Conservation (phyloP, 2,329 filamentous ascomycete species). For the Scedosporium aurantiacum region DNA sequence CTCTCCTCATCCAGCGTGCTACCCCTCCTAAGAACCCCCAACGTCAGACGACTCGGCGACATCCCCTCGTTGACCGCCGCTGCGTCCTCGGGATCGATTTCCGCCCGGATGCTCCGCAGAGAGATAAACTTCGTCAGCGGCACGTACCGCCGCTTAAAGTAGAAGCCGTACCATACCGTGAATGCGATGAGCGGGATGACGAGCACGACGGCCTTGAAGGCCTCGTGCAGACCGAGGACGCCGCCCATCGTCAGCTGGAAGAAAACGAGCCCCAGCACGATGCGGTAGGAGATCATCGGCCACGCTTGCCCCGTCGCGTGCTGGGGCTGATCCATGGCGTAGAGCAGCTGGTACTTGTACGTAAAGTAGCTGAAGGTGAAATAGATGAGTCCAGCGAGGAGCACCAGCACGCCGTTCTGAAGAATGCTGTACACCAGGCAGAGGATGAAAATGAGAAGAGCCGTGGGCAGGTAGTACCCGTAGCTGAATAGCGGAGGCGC, state of each 20-base stretch:
- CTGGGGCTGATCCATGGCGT: constrained; percentile 95
- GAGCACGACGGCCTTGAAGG: constrained; percentile 61
- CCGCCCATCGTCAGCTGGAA: constrained; percentile 90
- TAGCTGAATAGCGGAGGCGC: constrained; percentile 86
- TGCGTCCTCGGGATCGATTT: constrained; percentile 28
- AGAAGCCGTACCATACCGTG: constrained; percentile 83
- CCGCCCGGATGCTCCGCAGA: constrained; percentile 65
- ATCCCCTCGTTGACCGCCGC: constrained; percentile 23
- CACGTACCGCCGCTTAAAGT: constrained; percentile 70
- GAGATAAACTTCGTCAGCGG: constrained; percentile 90
- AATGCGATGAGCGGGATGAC: constrained; percentile 66
- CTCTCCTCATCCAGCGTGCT: constrained; percentile 63
- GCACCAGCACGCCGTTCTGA: constrained; percentile 65
- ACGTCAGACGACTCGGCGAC: constrained; percentile 18
- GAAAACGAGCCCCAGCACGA: constrained; percentile 74
- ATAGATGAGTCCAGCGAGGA: constrained; percentile 73
- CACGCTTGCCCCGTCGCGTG: constrained; percentile 89
- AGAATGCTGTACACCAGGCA: constrained; percentile 92
- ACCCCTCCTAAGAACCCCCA: constrained; percentile 35
- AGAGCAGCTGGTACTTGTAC: constrained; percentile 95
- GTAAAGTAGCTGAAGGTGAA: constrained; percentile 76
- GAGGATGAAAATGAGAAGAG: constrained; percentile 85
- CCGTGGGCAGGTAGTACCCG: constrained; percentile 88
- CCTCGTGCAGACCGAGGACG: constrained; percentile 63
- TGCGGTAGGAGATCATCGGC: constrained; percentile 91